Conservation (phyloP, 495 filamentous ascomycete species). For the Lophiostoma macrostomum region DNA sequence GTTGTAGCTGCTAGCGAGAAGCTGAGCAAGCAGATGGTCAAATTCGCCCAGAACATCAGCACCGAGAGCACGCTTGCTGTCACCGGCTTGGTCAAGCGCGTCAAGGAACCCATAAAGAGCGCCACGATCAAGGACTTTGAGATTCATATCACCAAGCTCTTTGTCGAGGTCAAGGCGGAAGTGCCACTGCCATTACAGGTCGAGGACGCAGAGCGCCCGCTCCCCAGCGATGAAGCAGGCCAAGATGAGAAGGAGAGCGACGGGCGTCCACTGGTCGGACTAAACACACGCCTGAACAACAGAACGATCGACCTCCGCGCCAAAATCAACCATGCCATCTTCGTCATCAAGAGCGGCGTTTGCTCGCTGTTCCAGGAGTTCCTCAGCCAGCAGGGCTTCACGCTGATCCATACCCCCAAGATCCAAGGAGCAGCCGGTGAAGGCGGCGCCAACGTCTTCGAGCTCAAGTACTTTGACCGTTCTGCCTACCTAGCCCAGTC, state of each 20-base stretch:
- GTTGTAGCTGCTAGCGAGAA: conserved; percentile 47
- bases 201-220: conserved; percentile 42
- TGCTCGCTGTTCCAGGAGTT: conserved; percentile 43
- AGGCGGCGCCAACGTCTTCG: conserved; percentile 47
- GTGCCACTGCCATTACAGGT: conserved; percentile 63
- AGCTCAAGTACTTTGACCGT: conserved; percentile 45
- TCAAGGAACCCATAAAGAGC: conserved; percentile 72
- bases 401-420: conserved; percentile 41
- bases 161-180: conserved; percentile 64
- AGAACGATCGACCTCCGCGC: conserved; percentile 44
- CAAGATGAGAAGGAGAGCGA: conserved; percentile 36
- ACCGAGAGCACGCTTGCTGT: conserved; percentile 78
- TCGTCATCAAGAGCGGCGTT: conserved; percentile 45
- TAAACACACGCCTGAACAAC: conserved; percentile 46
- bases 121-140: conserved; percentile 75
- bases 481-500: conserved; percentile 45
- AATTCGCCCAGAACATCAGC: conserved; percentile 77
- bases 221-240: conserved; percentile 40
- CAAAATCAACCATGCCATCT: conserved; percentile 46
- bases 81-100: conserved; percentile 68
- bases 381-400: conserved; percentile 39
- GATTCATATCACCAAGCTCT: conserved; percentile 75
- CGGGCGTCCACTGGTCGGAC: conserved; percentile 41
- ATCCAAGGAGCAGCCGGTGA: conserved; percentile 44
- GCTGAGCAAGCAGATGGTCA: conserved; percentile 76